A percentile compares a stretch with the other conserved stretches of the same genome.
Conservation (phyloP, 2,329 filamentous ascomycete species). For the Botryotinia calthae region DNA sequence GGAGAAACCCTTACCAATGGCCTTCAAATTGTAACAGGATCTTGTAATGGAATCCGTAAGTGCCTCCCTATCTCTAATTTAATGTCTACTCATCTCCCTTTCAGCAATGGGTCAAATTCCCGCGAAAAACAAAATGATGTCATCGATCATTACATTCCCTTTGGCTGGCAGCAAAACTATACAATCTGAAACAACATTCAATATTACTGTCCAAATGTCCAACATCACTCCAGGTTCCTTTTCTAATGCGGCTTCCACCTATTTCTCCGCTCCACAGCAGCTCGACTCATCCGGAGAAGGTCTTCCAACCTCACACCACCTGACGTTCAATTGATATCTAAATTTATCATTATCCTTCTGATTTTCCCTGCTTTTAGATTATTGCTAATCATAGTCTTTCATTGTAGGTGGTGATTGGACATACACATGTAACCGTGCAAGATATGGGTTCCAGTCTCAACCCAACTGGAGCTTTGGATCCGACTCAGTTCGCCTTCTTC, state of each 20-base stretch:
- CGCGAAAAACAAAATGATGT: conserved; percentile 37
- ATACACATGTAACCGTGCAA: conserved; percentile 43
- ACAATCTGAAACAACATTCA: conserved; percentile 34
- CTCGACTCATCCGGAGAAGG: conserved; percentile 21
- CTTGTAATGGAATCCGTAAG: conserved; percentile 51
- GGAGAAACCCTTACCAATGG: conserved; percentile 54
- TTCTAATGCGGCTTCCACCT: conserved; percentile 42
- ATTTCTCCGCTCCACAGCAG: conserved; percentile 42
- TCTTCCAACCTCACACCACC: background rate
- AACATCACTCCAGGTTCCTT: conserved; percentile 42
- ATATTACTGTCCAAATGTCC: conserved; percentile 39
- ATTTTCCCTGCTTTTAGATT: background rate
- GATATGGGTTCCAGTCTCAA: conserved; percentile 39
- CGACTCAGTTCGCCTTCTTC: conserved; percentile 42
- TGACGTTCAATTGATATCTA: background rate
- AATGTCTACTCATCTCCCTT: background rate
- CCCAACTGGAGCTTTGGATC: conserved; percentile 37
- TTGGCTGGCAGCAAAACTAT: conserved; percentile 29
- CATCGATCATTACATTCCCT: conserved; percentile 35
- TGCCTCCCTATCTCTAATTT: background rate
- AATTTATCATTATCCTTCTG: no score
- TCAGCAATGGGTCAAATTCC: conserved; percentile 39
- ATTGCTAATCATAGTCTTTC: background rate
- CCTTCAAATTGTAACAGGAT: conserved; percentile 53
- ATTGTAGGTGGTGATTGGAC: conserved; percentile 39